Base-by-base conservation (phyloP, 164 flowering plant species). In the Amborella trichopoda region DNA sequence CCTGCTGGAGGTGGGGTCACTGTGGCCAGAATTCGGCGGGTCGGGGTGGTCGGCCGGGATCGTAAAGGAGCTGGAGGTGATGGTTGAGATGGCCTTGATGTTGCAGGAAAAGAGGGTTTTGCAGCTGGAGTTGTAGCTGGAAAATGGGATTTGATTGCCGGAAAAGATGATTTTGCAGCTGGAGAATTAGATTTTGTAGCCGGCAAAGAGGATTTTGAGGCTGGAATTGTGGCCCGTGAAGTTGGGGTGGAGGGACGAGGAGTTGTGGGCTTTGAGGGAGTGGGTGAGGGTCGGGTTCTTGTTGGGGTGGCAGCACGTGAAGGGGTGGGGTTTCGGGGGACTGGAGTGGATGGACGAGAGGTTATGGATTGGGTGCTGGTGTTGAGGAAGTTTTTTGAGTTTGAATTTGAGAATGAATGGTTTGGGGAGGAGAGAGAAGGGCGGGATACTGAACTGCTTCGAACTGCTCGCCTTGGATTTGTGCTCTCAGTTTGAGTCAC, bases 371-470 rank as follows among this genome's bases (percentile, higher is more conserved):
- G 79, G 2, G 94, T 81, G 68, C 98, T 91, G 22, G 95, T 87
- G 55, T 80, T 87, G 22, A 91, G 90, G 44, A 83, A 63, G 25
- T 62, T 37, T n/a, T 41, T 61, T 5, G 87, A 76, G 25, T n/a
- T n/a, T n/a, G n/a, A n/a, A n/a, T n/a, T n/a, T n/a, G n/a, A n/a
- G n/a, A n/a, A n/a, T n/a, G n/a, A n/a, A n/a, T n/a, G n/a, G 30
- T 75, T 76, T 11, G 72, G 54, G 33, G 63, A 60, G 44, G 94
- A 73, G 48, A 76, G 39, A 21, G 94, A 73, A 44, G 89, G 60
- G 18, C 95, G 91, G n/a, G 94, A 77, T 28, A 72, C 91, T 2
- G 97, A 86, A 65, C 74, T 83, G 70, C 95, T 86, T 72, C 97
- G 68, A 23, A 71, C 19, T 26, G 86, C 90, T 64, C 73, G 63